phyloP scores from a whole-genome alignment of 2,329 filamentous ascomycete species.

The Zasmidium cellare region DNA sequence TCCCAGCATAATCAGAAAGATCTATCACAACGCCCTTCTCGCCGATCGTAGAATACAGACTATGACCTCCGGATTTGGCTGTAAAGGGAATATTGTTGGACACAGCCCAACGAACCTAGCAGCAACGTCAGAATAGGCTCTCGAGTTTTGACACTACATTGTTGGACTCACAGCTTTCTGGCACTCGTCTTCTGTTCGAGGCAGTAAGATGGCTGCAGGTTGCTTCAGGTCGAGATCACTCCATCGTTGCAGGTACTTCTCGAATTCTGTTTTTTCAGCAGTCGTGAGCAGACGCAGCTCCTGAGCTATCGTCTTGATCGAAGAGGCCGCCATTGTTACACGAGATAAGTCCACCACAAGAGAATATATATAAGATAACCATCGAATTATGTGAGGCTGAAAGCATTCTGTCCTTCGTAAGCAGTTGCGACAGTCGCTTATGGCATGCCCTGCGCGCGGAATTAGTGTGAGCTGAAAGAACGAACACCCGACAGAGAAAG shows the following conservation, averaged over 20 bases:
- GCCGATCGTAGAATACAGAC: slow-evolving; percentile 30
- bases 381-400: not conserved
- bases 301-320: not conserved
- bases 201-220: slow-evolving; percentile 4
- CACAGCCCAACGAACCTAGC: slow-evolving; percentile 1
- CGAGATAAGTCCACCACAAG: too few species aligned
- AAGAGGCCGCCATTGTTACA: not conserved
- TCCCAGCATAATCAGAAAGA: slow-evolving; percentile 17
- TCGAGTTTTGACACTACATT: not conserved
- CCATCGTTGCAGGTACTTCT: slow-evolving; percentile 3
- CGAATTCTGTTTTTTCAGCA: not conserved
- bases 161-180: not conserved
- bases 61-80: slow-evolving; percentile 28
- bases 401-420: not conserved
- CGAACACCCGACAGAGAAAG: not conserved
- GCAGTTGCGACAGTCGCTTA: not conserved
- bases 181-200: slow-evolving; percentile 1
- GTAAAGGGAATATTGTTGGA: slow-evolving; percentile 23
- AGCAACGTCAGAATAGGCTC: not conserved
- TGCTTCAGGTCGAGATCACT: not conserved
- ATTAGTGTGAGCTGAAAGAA: not conserved
- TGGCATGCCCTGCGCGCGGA: not conserved
- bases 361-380: too few species aligned
- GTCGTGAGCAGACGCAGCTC: not conserved
- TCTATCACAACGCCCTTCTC: slow-evolving; percentile 30